Evolutionary conservation across 23 red algal genomes (phyloP).

Genomic region (Agarophyton chilense): DNA sequence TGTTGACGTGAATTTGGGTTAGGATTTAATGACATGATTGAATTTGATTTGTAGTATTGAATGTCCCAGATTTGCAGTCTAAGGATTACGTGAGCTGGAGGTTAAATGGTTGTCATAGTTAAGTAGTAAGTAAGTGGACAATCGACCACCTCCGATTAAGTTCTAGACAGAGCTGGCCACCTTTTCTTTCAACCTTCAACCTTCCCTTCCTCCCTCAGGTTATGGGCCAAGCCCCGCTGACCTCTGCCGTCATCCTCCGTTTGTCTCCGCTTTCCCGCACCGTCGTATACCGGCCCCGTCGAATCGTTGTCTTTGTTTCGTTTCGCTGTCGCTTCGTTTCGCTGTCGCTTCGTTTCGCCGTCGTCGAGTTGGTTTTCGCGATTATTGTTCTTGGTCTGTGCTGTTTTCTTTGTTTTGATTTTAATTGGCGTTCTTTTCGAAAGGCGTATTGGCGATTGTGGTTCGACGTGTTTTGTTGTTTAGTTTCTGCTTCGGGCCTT

Average conservation of each 20-base stretch:
- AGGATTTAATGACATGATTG: too few relatives aligned
- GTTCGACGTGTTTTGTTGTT: background rate
- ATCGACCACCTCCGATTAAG: too few relatives aligned
- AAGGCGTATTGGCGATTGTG: conserved; percentile 6
- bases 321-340: too few relatives aligned
- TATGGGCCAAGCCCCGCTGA: conserved; percentile 26
- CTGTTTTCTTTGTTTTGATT: background rate
- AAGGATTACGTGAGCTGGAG: too few relatives aligned
- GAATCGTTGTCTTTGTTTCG: background rate
- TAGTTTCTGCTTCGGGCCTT: background rate
- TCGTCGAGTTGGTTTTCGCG: background rate
- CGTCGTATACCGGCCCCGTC: background rate
- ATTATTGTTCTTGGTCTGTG: background rate
- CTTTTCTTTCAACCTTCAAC: too few relatives aligned
- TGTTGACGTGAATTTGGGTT: too few relatives aligned
- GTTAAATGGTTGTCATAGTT: too few relatives aligned
- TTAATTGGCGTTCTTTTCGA: conserved; percentile 5
- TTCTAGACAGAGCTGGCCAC: too few relatives aligned
- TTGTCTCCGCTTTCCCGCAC: conserved; percentile 4
- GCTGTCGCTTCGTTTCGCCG: too few relatives aligned
- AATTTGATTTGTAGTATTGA: too few relatives aligned
- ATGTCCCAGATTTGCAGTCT: too few relatives aligned
- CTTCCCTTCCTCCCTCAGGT: conserved; percentile 23
- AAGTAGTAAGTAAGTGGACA: too few relatives aligned
- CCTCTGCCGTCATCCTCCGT: conserved; percentile 22